Evolutionary conservation across 2,329 filamentous ascomycete species (phyloP), one percentile per base, ranked within the genome.

Genomic region (Colletotrichum zoysiae): DNA sequence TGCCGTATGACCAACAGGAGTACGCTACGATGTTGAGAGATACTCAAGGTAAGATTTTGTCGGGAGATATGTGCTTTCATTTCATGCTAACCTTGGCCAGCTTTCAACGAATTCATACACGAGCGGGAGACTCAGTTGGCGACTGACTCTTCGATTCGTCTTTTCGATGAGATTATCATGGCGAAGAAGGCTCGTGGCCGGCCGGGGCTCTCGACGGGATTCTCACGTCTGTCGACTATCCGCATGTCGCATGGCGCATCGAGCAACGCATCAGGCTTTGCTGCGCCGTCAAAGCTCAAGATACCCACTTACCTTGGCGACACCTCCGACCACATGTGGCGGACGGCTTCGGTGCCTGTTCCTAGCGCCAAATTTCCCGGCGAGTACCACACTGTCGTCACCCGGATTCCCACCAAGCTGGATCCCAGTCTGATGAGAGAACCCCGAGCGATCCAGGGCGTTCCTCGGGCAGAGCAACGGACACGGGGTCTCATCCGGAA

Each of bases 401-500:
- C 89, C 16, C 84, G 90, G 75, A 90, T 93, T 48, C 96, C 96
- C 6, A 90, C 93, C 9, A 95, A 93, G 78, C 87, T 99, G 12
- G 96, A 99, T 77, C 88, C 92, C 5, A 89, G 90, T 18, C 85
- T 98, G 58, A 97, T 98, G 94, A 94, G 94, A 80, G 95, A 98
- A 82, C 95, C 95, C 40, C 89, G 95, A 70, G 91, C 93, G 74
- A 95, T 97, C 50, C 94, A 97, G 80, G 95, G 95, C 46, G 91
- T 95, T n/a, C 95, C 95, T 33, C 84, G 89, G 44, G 85, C 87
- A 23, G 87, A 89, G 70, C 84, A 86, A 67, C 84, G 84, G n/a
- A 82, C 82, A 9, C 83, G 84, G 50, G 86, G 86, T 38, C 80
- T 90, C 60, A 77, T 87, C 65, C 81, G 88, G 74, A 90, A 90